Conservation (phyloP, 768 basidiomycete genomes). For the Dioszegia crocea region DNA sequence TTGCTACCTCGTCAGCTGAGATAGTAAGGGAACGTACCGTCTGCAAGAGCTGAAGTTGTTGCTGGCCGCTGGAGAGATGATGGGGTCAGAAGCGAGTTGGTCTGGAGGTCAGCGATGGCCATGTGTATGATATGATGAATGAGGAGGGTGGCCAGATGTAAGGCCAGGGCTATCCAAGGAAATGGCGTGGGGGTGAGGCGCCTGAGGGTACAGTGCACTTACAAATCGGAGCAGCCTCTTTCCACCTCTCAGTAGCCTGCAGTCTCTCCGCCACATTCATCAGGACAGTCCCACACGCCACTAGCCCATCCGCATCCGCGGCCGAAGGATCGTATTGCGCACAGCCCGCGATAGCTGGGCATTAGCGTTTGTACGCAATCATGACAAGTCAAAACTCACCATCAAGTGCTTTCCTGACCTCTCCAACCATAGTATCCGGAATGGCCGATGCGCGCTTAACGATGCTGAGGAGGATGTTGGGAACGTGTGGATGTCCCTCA, state of each 20-base stretch:
- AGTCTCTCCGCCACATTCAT: not conserved
- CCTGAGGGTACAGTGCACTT: no score
- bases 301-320: not conserved
- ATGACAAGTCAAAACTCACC: not conserved
- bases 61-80: not conserved
- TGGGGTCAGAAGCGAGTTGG: not conserved
- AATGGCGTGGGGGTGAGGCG: no score
- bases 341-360: not conserved
- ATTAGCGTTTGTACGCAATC: no score
- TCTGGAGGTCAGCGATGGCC: not conserved
- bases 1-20: constrained; percentile 3
- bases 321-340: not conserved
- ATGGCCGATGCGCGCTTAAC: not conserved
- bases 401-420: not conserved
- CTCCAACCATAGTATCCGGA: not conserved
- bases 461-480: not conserved
- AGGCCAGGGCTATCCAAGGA: no score
- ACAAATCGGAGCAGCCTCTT: not conserved
- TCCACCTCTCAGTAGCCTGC: not conserved
- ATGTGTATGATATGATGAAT: not conserved
- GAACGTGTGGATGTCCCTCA: not conserved
- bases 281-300: not conserved
- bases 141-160: no score
- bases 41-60: not conserved
- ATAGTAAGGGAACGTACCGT: not conserved